A percentile compares a stretch with the other conserved stretches of the same genome.
phyloP scores from a whole-genome alignment of 805 yeast species.

The Nematodospora valgi region DNA sequence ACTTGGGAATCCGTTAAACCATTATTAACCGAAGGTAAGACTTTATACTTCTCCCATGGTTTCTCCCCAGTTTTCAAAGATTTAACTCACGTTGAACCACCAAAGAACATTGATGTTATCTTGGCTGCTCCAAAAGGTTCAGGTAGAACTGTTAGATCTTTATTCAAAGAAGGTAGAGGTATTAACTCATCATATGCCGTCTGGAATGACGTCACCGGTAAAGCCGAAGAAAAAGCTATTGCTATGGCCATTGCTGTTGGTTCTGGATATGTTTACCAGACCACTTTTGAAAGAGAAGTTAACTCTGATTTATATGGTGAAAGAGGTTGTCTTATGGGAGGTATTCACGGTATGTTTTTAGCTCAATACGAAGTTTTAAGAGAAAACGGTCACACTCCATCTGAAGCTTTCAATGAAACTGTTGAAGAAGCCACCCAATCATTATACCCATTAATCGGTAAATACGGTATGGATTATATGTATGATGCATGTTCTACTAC shows the following conservation, averaged over 20 bases:
- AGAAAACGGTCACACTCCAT: constrained; percentile 99
- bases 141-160: constrained; percentile 98
- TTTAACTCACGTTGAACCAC: constrained; percentile 94
- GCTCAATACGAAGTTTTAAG: constrained; percentile 99
- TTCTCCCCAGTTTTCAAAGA: constrained; percentile 99
- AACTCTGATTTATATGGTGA: constrained; percentile 99
- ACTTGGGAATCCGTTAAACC: constrained; percentile 91
- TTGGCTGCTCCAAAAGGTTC: constrained; percentile 99
- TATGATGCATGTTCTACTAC: constrained; percentile 99
- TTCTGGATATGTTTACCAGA: constrained; percentile 99
- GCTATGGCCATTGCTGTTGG: constrained; percentile 99
- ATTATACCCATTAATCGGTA: constrained; percentile 97
- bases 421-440: constrained; percentile 99
- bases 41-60: constrained; percentile 98
- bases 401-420: constrained; percentile 99
- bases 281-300: constrained; percentile 99
- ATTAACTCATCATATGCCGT: constrained; percentile 99
- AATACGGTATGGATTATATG: constrained; percentile 99
- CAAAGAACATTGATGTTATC: constrained; percentile 92
- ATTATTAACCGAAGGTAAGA: constrained; percentile 92
- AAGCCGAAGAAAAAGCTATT: constrained; percentile 98
- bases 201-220: constrained; percentile 98
- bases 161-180: constrained; percentile 99
- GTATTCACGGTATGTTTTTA: constrained; percentile 99
- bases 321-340: constrained; percentile 99